phyloP scores from a whole-genome alignment of 176 grass and related monocot species.

The Carex myosuroides region DNA sequence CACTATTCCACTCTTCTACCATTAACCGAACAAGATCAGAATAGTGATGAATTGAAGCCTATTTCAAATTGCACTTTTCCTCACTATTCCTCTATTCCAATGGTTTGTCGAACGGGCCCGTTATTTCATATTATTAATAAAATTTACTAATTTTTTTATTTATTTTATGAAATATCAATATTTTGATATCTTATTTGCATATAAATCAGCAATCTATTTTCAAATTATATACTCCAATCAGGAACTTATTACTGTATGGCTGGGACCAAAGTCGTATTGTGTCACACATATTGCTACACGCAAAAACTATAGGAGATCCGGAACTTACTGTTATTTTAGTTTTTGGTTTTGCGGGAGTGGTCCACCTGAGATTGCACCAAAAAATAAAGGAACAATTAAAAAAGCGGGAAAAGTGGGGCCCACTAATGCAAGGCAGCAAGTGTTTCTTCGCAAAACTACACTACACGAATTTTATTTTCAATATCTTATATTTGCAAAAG shows the following conservation, averaged over 20 bases:
- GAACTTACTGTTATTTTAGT: background rate
- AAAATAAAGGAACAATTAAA: background rate
- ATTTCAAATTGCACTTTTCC: no score
- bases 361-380: conserved; percentile 16
- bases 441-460: background rate
- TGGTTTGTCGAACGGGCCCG: no score
- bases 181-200: background rate
- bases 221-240: background rate
- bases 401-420: background rate
- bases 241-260: background rate
- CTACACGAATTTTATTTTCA: background rate
- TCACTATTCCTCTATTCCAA: no score
- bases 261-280: background rate
- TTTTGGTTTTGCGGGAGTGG: background rate
- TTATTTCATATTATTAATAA: background rate
- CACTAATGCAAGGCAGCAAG: background rate
- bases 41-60: no score
- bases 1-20: no score
- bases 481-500: background rate
- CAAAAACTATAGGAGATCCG: background rate
- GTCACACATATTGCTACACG: background rate
- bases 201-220: background rate
- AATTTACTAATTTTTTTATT: background rate
- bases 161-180: background rate
- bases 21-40: no score